A percentile compares a stretch with the other conserved stretches of the same genome.
These are phyloP conservation scores for Chaetothyriales sp. DNA, from an alignment of 2,329 filamentous ascomycete genomes.

Conservation along the genomic window DNA sequence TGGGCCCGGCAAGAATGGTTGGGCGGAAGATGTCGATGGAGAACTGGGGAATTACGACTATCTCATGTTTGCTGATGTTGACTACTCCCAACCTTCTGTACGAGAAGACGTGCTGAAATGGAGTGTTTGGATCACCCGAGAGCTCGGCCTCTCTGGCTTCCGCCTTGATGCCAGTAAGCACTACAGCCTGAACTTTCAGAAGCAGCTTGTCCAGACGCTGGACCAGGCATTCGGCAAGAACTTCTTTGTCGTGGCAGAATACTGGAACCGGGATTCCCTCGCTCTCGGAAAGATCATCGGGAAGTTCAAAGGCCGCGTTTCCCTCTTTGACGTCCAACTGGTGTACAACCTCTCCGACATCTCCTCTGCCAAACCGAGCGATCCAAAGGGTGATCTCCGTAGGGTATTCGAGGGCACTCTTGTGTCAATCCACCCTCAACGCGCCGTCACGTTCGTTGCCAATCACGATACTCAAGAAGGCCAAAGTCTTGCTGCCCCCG, in stretches of 20 bases:
- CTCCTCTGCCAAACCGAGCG: conserved; percentile 30
- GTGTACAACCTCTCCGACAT: conserved; percentile 53
- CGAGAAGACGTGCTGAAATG: conserved; percentile 49
- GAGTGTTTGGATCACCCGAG: conserved; percentile 50
- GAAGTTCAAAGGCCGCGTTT: conserved; percentile 42
- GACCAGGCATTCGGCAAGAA: conserved; percentile 33
- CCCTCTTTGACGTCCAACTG: conserved; percentile 53
- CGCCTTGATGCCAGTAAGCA: conserved; percentile 63
- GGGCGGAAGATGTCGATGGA: conserved; percentile 46
- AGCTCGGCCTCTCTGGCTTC: conserved; percentile 49
- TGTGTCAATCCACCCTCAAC: conserved; percentile 37
- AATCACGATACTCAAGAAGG: conserved; percentile 31
- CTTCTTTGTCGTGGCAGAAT: conserved; percentile 55
- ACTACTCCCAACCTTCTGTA: conserved; percentile 50
- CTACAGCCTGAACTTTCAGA: conserved; percentile 51
- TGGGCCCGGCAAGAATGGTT: conserved; percentile 45
- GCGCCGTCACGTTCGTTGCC: conserved; percentile 44
- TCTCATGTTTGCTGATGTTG: conserved; percentile 54
- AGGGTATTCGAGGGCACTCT: conserved; percentile 47
- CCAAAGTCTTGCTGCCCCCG: conserved; percentile 9
- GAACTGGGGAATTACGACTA: conserved; percentile 51
- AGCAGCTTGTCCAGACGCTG: conserved; percentile 45
- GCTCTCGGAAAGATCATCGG: conserved; percentile 44
- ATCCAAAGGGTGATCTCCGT: conserved; percentile 40
- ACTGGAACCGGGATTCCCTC: conserved; percentile 46